A percentile compares a stretch with the other conserved stretches of the same genome.
phyloP scores from a whole-genome alignment of 805 yeast species.

The Metschnikowia noctiluminum region DNA sequence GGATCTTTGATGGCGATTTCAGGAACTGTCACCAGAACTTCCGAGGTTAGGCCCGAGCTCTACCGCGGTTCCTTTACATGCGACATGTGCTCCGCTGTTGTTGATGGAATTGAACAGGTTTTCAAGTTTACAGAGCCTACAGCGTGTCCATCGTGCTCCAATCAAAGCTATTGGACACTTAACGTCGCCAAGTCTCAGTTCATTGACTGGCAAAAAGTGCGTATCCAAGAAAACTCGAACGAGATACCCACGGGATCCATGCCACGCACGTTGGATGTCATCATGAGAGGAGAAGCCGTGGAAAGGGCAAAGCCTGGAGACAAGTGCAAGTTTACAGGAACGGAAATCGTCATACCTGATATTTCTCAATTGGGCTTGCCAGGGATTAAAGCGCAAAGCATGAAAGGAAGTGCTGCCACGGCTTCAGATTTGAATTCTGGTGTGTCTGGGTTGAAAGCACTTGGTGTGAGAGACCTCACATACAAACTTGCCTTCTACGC shows the following conservation, averaged over 20 bases:
- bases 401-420: conserved; percentile 60
- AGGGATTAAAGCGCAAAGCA: conserved; percentile 84
- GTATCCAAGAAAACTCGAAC: conserved; percentile 93
- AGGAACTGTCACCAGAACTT: conserved; percentile 94
- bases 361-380: conserved; percentile 92
- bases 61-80: conserved; percentile 85
- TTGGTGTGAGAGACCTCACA: conserved; percentile 94
- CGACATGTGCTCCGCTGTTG: conserved; percentile 78
- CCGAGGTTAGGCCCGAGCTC: conserved; percentile 94
- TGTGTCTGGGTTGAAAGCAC: conserved; percentile 79
- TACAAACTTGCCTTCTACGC: conserved; percentile 90
- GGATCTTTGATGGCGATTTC: conserved; percentile 81
- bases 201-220: conserved; percentile 93
- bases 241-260: conserved; percentile 98
- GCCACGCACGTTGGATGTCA: conserved; percentile 95
- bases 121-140: conserved; percentile 95
- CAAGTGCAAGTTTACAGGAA: conserved; percentile 88
- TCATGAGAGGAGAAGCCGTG: conserved; percentile 88
- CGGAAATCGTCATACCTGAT: conserved; percentile 93
- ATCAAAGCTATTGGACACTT: conserved; percentile 81
- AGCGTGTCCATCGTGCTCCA: conserved; percentile 84
- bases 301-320: conserved; percentile 98
- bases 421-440: conserved; percentile 78
- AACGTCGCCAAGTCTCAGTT: conserved; percentile 82
- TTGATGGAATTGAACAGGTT: conserved; percentile 87